Evolutionary conservation across 2,329 filamentous ascomycete species (phyloP), one percentile per base, ranked within the genome.

Genomic region (Hymenoscyphus fraxineus): DNA sequence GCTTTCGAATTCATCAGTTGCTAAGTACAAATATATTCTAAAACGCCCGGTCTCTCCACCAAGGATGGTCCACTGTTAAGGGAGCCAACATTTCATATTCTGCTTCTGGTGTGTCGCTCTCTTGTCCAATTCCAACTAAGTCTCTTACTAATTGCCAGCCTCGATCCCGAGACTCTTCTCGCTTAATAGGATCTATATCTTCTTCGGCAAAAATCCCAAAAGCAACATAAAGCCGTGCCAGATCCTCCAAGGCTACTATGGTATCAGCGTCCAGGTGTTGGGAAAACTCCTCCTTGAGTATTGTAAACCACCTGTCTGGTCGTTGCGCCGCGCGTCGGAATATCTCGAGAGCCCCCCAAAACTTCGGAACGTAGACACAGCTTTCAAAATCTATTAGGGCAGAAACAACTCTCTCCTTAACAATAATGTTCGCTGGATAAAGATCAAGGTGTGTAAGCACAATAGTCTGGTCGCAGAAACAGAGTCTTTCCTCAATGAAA

Each of bases 241-340:
- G 3, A 27, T 27, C 22, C 22, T 27, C 56, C 6, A 58, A 58
- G 32, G 56, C 56, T 58, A 58, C 32, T 38, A 39, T 15, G 56
- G 56, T 38, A 19, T 58, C 31, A 58, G 56, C 56, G 56, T 58
- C 32, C n/a, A 58, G 56, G 56, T 58, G 56, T 39, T 40, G 56
- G 31, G 35, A 39, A 39, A 58, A 58, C 56, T 58, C 56, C 56
- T 58, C 10, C 40, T 41, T 44, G 32, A 58, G 35, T 39, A 58
- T 39, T 27, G 12, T 35, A 58, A 58, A 38, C 35, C 55, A n/a
- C 9, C 15, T 58, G 35, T 58, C 32, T 40, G n/a, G 56, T 58
- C 35, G 35, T 58, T 39, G 35, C 56, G 31, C 56, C 35, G 56
- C 56, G 56, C 56, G 35, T 58, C 27, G 35, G 31, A 35, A 58